Base-by-base conservation (phyloP, 2,329 filamentous ascomycete genomes). In the Cladosporium sp. region DNA sequence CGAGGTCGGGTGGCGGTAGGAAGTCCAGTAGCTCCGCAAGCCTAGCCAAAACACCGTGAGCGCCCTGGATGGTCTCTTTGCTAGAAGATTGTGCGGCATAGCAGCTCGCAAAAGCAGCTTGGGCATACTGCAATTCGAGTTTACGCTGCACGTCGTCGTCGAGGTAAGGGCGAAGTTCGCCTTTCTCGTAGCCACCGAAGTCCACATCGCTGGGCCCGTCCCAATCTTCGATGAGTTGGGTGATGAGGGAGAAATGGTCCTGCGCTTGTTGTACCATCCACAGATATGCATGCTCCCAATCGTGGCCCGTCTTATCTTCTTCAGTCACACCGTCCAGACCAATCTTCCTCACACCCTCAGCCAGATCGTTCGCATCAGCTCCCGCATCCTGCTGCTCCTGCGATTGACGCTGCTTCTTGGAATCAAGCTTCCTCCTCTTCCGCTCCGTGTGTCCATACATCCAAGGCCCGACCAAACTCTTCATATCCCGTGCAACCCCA, bases 401-500 rank as follows among this genome's bases (percentile, higher is more conserved):
- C 25, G 6, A 6, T 22, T 59, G 60, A n/a, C 8, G 3, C n/a
- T 43, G 22, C 45, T 40, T 51, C 25, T 40, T 28, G 22, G 7
- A 20, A 15, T 60, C 58, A 14, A 69, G 51, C 59, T 66, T 68
- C 39, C 69, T 74, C 62, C 74, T 70, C 60, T 80, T 82, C 77
- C 87, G 86, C 56, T 86, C 82, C 19, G 74, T 79, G 52, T 85
- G 79, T 47, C 84, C 85, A 66, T 88, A 85, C 51, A 92, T 76
- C 89, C 89, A 93, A 2, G 89, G 89, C 0, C 85, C 86, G 51
- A 92, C 75, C 38, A 92, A 69, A 0, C 86, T 84, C 62, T 83
- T 83, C 58, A 92, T 69, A 68, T 92, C 88, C 59, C 88, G 82
- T 1, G 83, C 85, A 50, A 87, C 69, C 38, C 77, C 70, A 1